Evolutionary conservation across 1,284 basidiomycete genomes (phyloP).

Genomic region (Papiliotrema fonsecae): DNA sequence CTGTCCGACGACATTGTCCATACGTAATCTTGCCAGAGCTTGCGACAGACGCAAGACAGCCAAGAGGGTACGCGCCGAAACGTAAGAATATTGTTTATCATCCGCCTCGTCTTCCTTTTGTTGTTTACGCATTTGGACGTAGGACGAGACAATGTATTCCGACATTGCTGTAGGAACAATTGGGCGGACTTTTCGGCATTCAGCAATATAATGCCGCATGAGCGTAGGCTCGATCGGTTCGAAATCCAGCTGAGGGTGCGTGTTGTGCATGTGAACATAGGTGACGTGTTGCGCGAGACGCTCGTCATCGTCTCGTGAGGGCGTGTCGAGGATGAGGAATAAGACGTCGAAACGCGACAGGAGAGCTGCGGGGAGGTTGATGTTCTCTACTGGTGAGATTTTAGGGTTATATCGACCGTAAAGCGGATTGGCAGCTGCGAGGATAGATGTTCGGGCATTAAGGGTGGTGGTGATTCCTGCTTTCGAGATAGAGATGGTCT

Average conservation of each 20-base stretch:
- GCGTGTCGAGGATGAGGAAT: conserved; percentile 96
- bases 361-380: conserved; percentile 95
- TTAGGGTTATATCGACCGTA: conserved; percentile 98
- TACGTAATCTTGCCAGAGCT: conserved; percentile 86
- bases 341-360: conserved; percentile 94
- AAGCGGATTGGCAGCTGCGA: conserved; percentile 95
- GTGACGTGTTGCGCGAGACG: conserved; percentile 95
- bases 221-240: conserved; percentile 78
- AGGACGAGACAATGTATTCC: conserved; percentile 89
- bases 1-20: conserved; percentile 71
- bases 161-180: conserved; percentile 81
- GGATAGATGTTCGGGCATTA: conserved; percentile 96
- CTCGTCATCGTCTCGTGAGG: conserved; percentile 89
- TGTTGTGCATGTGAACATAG: conserved; percentile 94
- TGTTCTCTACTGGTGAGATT: conserved; percentile 96
- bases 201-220: conserved; percentile 95
- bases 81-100: conserved; percentile 87
- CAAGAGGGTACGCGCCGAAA: conserved; percentile 92
- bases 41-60: conserved; percentile 92
- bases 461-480: conserved; percentile 98
- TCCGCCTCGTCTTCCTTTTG: conserved; percentile 86
- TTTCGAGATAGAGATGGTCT: conserved; percentile 99
- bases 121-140: conserved; percentile 87
- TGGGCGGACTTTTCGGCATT: conserved; percentile 83
- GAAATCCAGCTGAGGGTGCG: conserved; percentile 71